These are phyloP conservation scores for Ophiostoma fasciatum DNA, from an alignment of 2,329 filamentous ascomycete species.

Conservation along the genomic window DNA sequence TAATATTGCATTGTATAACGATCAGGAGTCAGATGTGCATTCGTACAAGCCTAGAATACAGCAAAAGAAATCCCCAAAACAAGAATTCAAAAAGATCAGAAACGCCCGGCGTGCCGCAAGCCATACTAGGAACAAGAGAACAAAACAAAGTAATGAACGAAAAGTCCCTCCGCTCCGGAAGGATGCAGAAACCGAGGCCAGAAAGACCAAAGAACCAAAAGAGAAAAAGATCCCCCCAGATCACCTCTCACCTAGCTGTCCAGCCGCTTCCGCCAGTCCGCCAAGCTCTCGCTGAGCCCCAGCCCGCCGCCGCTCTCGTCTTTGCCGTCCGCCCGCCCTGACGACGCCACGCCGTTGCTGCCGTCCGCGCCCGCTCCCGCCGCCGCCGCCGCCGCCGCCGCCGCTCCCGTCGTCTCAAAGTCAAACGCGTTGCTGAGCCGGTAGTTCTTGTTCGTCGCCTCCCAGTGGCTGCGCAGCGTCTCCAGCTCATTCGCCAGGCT, in stretches of 20 bases:
- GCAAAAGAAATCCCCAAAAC: too few relatives aligned
- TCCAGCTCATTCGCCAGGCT: slow-evolving; percentile 87
- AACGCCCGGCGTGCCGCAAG: too few relatives aligned
- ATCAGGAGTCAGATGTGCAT: too few relatives aligned
- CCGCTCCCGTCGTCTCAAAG: slow-evolving; percentile 41
- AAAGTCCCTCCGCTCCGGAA: too few relatives aligned
- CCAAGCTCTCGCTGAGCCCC: slow-evolving; percentile 55
- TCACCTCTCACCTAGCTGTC: too few relatives aligned
- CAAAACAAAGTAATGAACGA: not conserved
- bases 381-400: slow-evolving; percentile 6
- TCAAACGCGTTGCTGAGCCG: slow-evolving; percentile 81
- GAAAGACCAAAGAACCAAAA: not conserved
- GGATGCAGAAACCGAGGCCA: too few relatives aligned
- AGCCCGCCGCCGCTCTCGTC: slow-evolving; percentile 26
- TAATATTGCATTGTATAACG: too few relatives aligned
- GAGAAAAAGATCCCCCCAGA: not conserved
- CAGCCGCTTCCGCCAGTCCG: slow-evolving; percentile 67
- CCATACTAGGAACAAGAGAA: too few relatives aligned
- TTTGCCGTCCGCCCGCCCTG: slow-evolving; percentile 19
- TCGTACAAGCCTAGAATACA: too few relatives aligned
- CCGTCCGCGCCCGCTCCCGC: slow-evolving; percentile 1
- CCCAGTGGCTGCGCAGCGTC: slow-evolving; percentile 80
- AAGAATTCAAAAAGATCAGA: too few relatives aligned
- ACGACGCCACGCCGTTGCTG: not conserved
- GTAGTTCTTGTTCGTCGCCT: slow-evolving; percentile 90